Base-by-base conservation (phyloP, 805 yeast genomes). In the Kodamaea fukazawae region DNA sequence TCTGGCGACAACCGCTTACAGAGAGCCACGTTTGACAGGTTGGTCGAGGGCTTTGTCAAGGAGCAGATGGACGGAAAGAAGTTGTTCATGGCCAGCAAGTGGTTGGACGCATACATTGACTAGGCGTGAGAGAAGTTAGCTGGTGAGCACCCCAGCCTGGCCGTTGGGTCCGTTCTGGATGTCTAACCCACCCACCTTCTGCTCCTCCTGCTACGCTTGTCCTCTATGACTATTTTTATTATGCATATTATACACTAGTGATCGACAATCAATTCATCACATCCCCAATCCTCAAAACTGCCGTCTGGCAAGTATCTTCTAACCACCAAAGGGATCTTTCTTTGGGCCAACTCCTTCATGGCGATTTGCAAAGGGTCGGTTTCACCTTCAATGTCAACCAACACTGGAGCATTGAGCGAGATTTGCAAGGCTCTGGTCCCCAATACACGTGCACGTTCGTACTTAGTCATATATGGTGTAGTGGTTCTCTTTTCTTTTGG, bases 331-430 rank as follows among this genome's bases (percentile, higher is more conserved):
- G 99, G 99, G 42, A 95, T 89, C 63, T 90, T 93, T 64, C 86
- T 81, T 64, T 93, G 98, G 1, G 95, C 79, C 47, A 93, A 76
- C 65, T 93, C 99, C 65, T 95, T 93, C 87, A 88, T 84, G 45
- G 99, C 97, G 47, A 93, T 93, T 64, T 90, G 96, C 58, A 93
- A 72, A 10, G 99, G 99, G 62, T 93, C 99, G 2, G 99, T 95
- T 64, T 95, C 99, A 58, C 99, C 99, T 67, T 93, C 99, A 43
- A 93, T 79, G 58, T 95, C 99, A 30, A 93, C 99, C 58, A 93
- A 76, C 2, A 93, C 98, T 2, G 99, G 99, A 1, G 99, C 99
- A 60, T 93, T 93, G 86, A 93, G 86, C 18, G 97, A 88, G 54
- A 93, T 91, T 65, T 93, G 99, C 49, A 93, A 71, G 1, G 99